Percentiles rank a stretch among this genome's conserved stretches.
These are phyloP conservation scores for Neurospora tetrasperma DNA, from an alignment of 495 filamentous ascomycete genomes.

Conservation along the genomic window DNA sequence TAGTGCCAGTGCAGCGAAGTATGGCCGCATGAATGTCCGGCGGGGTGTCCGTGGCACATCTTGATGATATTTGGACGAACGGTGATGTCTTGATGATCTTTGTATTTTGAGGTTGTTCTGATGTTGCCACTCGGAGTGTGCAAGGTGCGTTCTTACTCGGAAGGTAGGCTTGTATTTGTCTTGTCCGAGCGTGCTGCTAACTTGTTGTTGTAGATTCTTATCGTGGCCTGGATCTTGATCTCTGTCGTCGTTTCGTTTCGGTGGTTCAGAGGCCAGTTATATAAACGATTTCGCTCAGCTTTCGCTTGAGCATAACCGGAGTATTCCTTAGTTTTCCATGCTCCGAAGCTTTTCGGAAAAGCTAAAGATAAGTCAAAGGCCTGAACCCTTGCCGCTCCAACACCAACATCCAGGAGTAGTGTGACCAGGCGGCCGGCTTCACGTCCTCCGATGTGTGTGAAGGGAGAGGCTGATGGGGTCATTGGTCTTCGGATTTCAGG, in stretches of 20 bases:
- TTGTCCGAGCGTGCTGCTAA: not conserved
- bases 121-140: not conserved
- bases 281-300: not conserved
- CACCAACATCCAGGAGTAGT: not conserved
- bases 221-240: not conserved
- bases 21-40: conserved; percentile 32
- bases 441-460: not conserved
- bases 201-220: not conserved
- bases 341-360: not conserved
- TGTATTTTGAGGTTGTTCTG: not conserved
- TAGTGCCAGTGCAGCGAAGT: conserved; percentile 35
- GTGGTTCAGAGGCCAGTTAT: not conserved
- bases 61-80: conserved; percentile 2
- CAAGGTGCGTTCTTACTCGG: not conserved
- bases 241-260: not conserved
- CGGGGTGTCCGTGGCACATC: conserved; percentile 38
- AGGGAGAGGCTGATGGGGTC: not conserved
- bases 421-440: not conserved
- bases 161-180: not conserved
- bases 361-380: not conserved
- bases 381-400: not conserved
- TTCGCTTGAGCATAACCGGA: not conserved
- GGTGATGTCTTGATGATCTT: not conserved
- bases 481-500: not conserved
- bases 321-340: not conserved